Evolutionary conservation across 805 yeast genomes (phyloP), one percentile per base, ranked within the genome.

Genomic region (Suhomyces sp.): DNA sequence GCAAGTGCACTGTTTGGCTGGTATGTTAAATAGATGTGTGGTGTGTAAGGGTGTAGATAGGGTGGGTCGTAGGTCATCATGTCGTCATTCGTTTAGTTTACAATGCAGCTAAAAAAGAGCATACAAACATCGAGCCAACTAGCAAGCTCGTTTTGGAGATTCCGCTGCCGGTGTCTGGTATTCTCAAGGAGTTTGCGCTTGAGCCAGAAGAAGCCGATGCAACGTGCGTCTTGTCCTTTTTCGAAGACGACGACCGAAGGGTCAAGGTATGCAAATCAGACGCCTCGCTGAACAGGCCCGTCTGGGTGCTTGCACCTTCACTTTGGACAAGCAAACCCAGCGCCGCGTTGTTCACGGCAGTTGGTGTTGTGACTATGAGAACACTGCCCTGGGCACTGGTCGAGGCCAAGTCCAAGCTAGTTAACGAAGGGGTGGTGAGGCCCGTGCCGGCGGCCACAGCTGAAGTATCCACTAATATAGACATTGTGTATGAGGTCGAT

Each of bases 221-320:
- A 5, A 26, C 15, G 31, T 23, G 46, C 8, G 46, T 26, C 23
- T 48, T 48, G 38, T 42, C 35, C n/a, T 45, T 45, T 5, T 48
- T 15, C 5, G 36, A 8, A 2, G 41, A 12, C 6, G 51, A 24
- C 33, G 49, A 35, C 15, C 24, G 49, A 19, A 54, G 48, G 2
- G 57, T 53, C 52, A 53, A 53, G 19, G 56, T 50, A 40, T 48
- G 38, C 44, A 50, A 45, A 46, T 48, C 56, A 2, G 56, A 48
- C 7, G 52, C 47, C 12, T 8, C 51, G 26, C 41, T 41, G 8
- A 48, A 44, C 45, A 36, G 48, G 12, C 53, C 36, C 41, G 47
- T 27, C 42, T 54, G 48, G 33, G 51, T 48, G 47, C 51, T 48
- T n/a, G 51, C 51, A n/a, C 51, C 51, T n/a, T 48, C 51, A 19